Evolutionary conservation across 2,329 filamentous ascomycete species (phyloP), one percentile per base, ranked within the genome.

Genomic region (Lasiodiplodia theobromae): DNA sequence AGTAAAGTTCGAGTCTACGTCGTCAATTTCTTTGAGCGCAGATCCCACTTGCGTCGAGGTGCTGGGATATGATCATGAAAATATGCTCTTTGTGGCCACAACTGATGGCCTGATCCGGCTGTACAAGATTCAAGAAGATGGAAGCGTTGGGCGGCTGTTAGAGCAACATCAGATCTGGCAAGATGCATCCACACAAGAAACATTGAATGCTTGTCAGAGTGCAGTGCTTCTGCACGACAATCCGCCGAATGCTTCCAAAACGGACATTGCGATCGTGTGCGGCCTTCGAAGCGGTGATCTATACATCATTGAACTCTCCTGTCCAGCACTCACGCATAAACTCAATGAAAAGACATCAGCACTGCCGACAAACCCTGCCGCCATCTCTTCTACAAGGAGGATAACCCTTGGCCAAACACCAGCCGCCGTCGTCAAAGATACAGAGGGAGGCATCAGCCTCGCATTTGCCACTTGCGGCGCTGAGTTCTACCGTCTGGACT

Each of bases 391-490:
- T 12, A 62, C 52, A 11, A 58, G n/a, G 11, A 66, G 62, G 25
- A 57, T 53, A 49, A 69, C 47, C 11, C 31, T 68, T 28, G 67
- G 67, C 18, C 67, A 68, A n/a, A 64, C 67, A 21, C 58, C 67
- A 10, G 58, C 40, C 4, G 28, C 58, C 10, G 18, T 64, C 4
- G 34, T 57, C 10, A 34, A 31, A 34, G 57, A 63, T 28, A 74
- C 75, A 38, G 71, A 72, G 1, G 75, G 71, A 6, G 74, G 77
- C 37, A 6, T 53, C 16, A 73, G 75, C 7, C 67, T 69, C 21
- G 78, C 77, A 1, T 80, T 82, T 66, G 74, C 78, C 16, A 75
- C 77, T n/a, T 82, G 80, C 68, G 80, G 78, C 16, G 70, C 75
- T 1, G 77, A 81, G 34, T 76, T 80, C 12, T 80, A 77, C 69